Evolutionary conservation across 1,139 yeast species (phyloP).

Genomic region (Suhomyces atakaporum): DNA sequence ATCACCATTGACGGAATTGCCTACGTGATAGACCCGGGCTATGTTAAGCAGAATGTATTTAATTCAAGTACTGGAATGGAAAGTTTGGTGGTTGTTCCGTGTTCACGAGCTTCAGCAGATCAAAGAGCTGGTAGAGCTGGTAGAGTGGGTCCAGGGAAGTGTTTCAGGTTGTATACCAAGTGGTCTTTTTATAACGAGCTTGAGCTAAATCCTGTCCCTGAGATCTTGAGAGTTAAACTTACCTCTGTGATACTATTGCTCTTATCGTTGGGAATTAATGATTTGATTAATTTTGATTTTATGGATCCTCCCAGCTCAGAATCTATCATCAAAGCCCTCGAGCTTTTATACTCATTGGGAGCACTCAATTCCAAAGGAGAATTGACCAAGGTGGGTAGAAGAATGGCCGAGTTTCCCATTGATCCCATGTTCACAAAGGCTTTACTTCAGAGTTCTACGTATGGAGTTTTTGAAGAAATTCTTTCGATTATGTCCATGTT

Average conservation of each 20-base stretch:
- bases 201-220: conserved; percentile 82
- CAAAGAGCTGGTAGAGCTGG: conserved; percentile 99
- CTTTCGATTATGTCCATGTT: conserved; percentile 77
- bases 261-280: conserved; percentile 79
- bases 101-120: conserved; percentile 92
- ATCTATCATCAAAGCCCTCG: conserved; percentile 74
- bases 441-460: conserved; percentile 60
- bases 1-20: conserved; percentile 91
- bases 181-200: conserved; percentile 81
- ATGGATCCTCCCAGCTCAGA: conserved; percentile 83
- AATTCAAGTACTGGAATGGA: conserved; percentile 90
- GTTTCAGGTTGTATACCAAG: conserved; percentile 85
- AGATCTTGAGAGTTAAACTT: conserved; percentile 79
- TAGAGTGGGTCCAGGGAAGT: conserved; percentile 94
- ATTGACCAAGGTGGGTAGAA: conserved; percentile 75
- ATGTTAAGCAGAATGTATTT: conserved; percentile 82
- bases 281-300: conserved; percentile 80
- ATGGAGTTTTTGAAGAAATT: conserved; percentile 64
- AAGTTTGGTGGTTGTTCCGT: conserved; percentile 77
- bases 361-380: conserved; percentile 82
- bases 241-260: conserved; percentile 73
- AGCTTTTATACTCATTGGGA: conserved; percentile 79
- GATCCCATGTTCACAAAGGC: conserved; percentile 88
- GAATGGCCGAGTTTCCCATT: conserved; percentile 91
- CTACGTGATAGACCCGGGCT: conserved; percentile 90